Conservation (phyloP, 305 asterid genomes). For the Solanum hybrid region DNA sequence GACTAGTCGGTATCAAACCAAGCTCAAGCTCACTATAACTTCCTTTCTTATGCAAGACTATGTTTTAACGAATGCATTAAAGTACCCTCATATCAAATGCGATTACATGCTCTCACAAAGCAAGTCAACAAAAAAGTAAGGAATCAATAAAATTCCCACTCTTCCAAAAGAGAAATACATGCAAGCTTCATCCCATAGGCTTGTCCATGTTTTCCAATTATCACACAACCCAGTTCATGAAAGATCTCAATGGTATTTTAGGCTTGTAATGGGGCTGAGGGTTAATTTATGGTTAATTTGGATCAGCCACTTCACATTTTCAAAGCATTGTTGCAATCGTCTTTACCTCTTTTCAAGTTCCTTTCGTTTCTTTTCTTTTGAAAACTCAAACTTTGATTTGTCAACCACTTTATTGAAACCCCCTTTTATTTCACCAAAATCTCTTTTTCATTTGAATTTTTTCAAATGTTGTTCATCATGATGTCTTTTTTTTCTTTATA, state of each 20-base stretch:
- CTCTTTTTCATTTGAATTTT: not conserved
- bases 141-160: not conserved
- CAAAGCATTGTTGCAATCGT: not conserved
- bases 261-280: not conserved
- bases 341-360: not conserved
- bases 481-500: no score
- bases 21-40: not conserved
- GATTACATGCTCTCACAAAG: not conserved
- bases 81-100: not conserved
- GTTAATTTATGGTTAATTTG: not conserved
- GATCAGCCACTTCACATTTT: not conserved
- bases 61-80: not conserved
- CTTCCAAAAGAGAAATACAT: not conserved
- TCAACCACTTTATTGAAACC: not conserved
- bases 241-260: not conserved
- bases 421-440: not conserved
- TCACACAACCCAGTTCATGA: not conserved
- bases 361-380: not conserved
- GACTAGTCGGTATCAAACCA: not conserved
- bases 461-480: not conserved
- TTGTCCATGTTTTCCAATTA: not conserved
- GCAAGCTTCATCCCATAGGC: not conserved
- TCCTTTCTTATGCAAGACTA: not conserved
- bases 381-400: not conserved
- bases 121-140: not conserved